These are phyloP conservation scores for Inga oerstediana DNA, from an alignment of 306 rosid species.

Conservation along the genomic window DNA sequence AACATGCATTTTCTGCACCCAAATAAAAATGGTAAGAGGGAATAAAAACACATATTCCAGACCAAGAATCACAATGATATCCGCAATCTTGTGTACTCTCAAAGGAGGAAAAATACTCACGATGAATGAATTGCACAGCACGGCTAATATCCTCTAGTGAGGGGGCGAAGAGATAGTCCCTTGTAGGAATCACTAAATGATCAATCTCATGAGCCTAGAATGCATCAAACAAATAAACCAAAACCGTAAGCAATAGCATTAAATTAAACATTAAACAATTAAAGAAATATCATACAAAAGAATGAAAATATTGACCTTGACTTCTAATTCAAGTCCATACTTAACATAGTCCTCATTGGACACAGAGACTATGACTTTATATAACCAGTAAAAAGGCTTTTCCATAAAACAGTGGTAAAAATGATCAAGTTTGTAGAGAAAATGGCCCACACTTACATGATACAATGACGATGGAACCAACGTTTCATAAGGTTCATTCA, in stretches of 20 bases:
- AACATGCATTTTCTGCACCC: conserved; percentile 61
- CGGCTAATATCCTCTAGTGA: conserved; percentile 73
- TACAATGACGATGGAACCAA: conserved; percentile 82
- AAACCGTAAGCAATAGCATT: conserved; percentile 6
- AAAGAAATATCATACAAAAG: not conserved
- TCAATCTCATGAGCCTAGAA: conserved; percentile 89
- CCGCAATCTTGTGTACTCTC: not conserved
- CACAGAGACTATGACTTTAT: conserved; percentile 13
- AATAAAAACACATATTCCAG: not conserved
- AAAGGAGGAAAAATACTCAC: conserved; percentile 47
- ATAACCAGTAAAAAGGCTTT: not conserved
- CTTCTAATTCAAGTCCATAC: conserved; percentile 2
- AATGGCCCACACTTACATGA: conserved; percentile 50
- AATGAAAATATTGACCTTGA: not conserved
- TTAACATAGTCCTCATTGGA: not conserved
- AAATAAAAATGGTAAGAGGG: conserved; percentile 20
- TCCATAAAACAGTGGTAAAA: not conserved
- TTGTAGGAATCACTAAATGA: conserved; percentile 89
- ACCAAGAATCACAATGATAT: conserved; percentile 13
- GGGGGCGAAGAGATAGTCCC: conserved; percentile 98
- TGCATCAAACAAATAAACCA: conserved; percentile 38
- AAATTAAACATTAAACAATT: not conserved
- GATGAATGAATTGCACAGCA: conserved; percentile 92
- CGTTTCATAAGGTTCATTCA: conserved; percentile 93
- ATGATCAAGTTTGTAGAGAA: not conserved